These are phyloP conservation scores for Phoenix roebelenii DNA, from an alignment of 176 grass and related monocot species.

Conservation along the genomic window DNA sequence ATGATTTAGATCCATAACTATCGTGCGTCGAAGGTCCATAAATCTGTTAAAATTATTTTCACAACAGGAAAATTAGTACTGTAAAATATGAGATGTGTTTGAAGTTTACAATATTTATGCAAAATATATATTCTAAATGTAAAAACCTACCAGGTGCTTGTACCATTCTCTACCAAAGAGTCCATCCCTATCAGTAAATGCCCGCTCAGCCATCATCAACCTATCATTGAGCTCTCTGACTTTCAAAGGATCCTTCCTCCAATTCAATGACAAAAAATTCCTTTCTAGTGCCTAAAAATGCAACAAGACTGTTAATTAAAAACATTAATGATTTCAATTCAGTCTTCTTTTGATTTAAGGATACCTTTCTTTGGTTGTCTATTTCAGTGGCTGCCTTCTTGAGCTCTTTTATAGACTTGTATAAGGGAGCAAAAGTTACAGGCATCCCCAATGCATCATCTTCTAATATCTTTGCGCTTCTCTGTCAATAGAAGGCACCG, in stretches of 20 bases:
- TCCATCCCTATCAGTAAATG: conserved; percentile 65
- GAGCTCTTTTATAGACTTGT: conserved; percentile 53
- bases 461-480: conserved; percentile 32
- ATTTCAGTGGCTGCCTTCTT: conserved; percentile 35
- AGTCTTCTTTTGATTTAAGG: not conserved
- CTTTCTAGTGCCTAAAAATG: conserved; percentile 38
- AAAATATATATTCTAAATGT: not conserved
- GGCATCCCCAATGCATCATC: conserved; percentile 25
- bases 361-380: conserved; percentile 56
- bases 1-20: conserved; percentile 55
- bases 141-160: conserved; percentile 71
- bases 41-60: conserved; percentile 19
- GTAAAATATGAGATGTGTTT: no score
- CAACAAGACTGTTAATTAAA: not conserved
- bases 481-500: conserved; percentile 7
- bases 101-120: not conserved
- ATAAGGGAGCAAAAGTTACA: conserved; percentile 56
- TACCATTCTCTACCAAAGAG: conserved; percentile 46
- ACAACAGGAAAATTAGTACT: no score
- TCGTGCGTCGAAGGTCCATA: conserved; percentile 55
- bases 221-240: conserved; percentile 61
- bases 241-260: conserved; percentile 49
- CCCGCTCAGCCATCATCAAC: conserved; percentile 74
- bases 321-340: not conserved
- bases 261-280: conserved; percentile 19